Evolutionary conservation across 1,284 basidiomycete genomes (phyloP).

Genomic region (Pisolithus thermaeus): DNA sequence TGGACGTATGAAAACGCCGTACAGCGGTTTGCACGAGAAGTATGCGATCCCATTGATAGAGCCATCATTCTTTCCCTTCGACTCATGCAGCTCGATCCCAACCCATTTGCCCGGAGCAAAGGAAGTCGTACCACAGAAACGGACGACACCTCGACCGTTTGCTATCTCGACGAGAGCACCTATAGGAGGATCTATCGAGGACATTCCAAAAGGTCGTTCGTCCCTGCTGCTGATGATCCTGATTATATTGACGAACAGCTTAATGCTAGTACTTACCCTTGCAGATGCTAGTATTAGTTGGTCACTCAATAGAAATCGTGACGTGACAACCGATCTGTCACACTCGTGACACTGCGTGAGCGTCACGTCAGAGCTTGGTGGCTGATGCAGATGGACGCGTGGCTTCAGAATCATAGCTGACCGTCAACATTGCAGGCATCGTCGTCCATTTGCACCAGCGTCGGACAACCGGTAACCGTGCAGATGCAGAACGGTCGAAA

Average conservation of each 20-base stretch:
- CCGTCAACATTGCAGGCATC: background rate
- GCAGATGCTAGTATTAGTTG: too few species aligned
- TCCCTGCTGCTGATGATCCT: too few species aligned
- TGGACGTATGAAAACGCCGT: slow-evolving; percentile 90
- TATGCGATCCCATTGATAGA: slow-evolving; percentile 79
- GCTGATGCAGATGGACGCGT: background rate
- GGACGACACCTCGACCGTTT: slow-evolving; percentile 78
- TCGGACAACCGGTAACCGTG: background rate
- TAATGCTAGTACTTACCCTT: too few species aligned
- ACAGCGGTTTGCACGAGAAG: slow-evolving; percentile 72
- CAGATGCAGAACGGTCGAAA: slow-evolving; percentile 28
- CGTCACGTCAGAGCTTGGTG: too few species aligned
- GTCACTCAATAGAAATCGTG: background rate
- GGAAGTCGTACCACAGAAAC: slow-evolving; percentile 81
- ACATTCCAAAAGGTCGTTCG: slow-evolving; percentile 11
- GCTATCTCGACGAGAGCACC: slow-evolving; percentile 71
- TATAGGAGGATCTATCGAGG: slow-evolving; percentile 36
- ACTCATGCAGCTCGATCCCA: slow-evolving; percentile 81
- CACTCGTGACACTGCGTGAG: background rate
- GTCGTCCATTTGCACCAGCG: background rate
- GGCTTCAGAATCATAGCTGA: slow-evolving; percentile 1
- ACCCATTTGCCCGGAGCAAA: slow-evolving; percentile 94
- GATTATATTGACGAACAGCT: too few species aligned
- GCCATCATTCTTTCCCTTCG: slow-evolving; percentile 95
- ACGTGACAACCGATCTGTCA: background rate